Base-by-base conservation (phyloP, 2,329 filamentous ascomycete species). In the Teratosphaeria nubilosa region DNA sequence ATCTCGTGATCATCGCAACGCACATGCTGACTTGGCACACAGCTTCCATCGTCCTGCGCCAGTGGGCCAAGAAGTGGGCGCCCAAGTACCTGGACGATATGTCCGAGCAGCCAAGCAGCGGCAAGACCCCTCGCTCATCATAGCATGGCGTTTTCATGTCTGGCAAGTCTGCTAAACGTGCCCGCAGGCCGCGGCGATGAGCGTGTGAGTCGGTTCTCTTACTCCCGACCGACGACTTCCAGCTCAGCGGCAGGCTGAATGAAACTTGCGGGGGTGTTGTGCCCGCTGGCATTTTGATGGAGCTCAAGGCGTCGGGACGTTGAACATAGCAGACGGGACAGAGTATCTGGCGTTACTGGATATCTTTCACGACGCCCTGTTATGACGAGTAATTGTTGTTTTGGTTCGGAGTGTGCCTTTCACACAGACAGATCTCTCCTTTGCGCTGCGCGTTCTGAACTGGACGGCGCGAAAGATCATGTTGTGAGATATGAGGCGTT, bases 1-100 rank as follows among this genome's bases (percentile, higher is more conserved):
- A 34, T 59, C 32, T 41, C 51, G 50, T 27, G 27, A 55, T 60
- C 24, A 34, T 52, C n/a, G 30, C 55, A 59, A 57, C 30, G 13
- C 27, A 45, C 56, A 25, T 73, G 63, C 53, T 67, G 64, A 52
- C 64, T 48, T 60, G 55, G 51, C 51, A 57, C 58, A 13, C 59
- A 96, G 91, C 91, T 67, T 96, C 92, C 27, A 91, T 97, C 68
- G 81, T 95, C 61, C 88, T 91, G 37, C 89, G 92, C 67, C 85
- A 88, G 70, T 99, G 94, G 94, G 90, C 91, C 59, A 96, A 95
- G 68, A 73, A 73, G 59, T 71, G 66, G 60, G 71, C 69, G 41
- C 67, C 70, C 48, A 68, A 66, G 56, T 71, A 72, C 63, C 66
- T 73, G 53, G 65, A 68, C 60, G 62, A 67, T 55, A 61, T 63